These are phyloP conservation scores for Phaeosphaeriaceae sp. DNA, from an alignment of 2,329 filamentous ascomycete genomes.

Conservation along the genomic window DNA sequence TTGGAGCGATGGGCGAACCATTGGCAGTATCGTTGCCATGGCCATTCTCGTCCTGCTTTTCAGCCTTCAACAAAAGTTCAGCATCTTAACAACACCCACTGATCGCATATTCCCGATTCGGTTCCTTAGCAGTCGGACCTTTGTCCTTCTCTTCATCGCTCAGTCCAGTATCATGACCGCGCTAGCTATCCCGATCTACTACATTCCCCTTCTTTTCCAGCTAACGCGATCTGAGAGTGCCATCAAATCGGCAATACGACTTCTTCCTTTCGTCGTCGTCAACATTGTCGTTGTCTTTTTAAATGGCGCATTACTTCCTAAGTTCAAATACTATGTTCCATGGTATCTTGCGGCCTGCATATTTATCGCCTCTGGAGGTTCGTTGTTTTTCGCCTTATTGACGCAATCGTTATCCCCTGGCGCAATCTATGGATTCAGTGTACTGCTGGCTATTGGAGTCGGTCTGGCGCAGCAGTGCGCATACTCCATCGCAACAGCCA, in stretches of 20 bases:
- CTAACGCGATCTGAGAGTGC: conserved; percentile 24
- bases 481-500: conserved; percentile 21
- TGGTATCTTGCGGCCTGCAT: conserved; percentile 39
- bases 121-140: conserved; percentile 44
- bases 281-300: conserved; percentile 19
- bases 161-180: conserved; percentile 33
- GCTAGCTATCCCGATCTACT: conserved; percentile 45
- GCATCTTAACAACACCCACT: conserved; percentile 53
- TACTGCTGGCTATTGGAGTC: conserved; percentile 26
- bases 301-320: conserved; percentile 23
- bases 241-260: conserved; percentile 26
- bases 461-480: conserved; percentile 23
- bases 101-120: conserved; percentile 59
- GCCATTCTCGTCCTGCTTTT: conserved; percentile 53
- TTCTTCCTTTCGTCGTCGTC: conserved; percentile 34
- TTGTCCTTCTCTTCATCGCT: conserved; percentile 13
- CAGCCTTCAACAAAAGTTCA: conserved; percentile 53
- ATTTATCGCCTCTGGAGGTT: conserved; percentile 45
- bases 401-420: conserved; percentile 6
- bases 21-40: conserved; percentile 55
- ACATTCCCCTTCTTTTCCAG: conserved; percentile 38
- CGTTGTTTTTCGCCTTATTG: conserved; percentile 35
- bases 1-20: conserved; percentile 55
- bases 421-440: conserved; percentile 27
- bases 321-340: conserved; percentile 24